Evolutionary conservation across 768 basidiomycete genomes (phyloP).

Genomic region (Mycena amicta): DNA sequence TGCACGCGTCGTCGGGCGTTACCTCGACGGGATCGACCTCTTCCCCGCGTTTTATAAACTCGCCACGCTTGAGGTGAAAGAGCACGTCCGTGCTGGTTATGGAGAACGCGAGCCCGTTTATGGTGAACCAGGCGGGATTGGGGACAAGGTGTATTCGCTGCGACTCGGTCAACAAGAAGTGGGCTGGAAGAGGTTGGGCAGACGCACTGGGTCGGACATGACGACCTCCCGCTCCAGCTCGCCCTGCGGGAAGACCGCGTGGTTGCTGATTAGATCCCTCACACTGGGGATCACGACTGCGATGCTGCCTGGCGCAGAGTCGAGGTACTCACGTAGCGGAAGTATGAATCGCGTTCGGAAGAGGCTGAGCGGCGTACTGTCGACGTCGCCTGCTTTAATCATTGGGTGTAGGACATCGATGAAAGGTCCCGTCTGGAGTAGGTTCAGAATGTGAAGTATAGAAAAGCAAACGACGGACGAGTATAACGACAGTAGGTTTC

Average conservation of each 20-base stretch:
- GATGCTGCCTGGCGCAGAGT: slow-evolving; percentile 64
- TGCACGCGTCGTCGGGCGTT: slow-evolving; percentile 45
- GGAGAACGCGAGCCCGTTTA: slow-evolving; percentile 83
- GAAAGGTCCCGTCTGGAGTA: slow-evolving; percentile 84
- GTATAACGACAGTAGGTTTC: slow-evolving; percentile 75
- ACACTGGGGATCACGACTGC: slow-evolving; percentile 83
- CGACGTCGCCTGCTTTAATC: slow-evolving; percentile 75
- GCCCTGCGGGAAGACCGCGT: slow-evolving; percentile 85
- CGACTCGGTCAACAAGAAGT: background rate
- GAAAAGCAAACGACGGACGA: slow-evolving; percentile 50
- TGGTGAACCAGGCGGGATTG: slow-evolving; percentile 83
- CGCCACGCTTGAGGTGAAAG: slow-evolving; percentile 87
- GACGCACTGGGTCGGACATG: slow-evolving; percentile 54
- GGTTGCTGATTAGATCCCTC: slow-evolving; percentile 76
- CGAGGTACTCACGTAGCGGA: slow-evolving; percentile 58
- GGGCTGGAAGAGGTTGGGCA: background rate
- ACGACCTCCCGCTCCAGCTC: slow-evolving; percentile 51
- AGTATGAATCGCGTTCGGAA: slow-evolving; percentile 68
- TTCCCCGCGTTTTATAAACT: slow-evolving; percentile 67
- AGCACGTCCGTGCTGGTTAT: slow-evolving; percentile 84
- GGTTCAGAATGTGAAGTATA: background rate
- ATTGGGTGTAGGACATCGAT: slow-evolving; percentile 75
- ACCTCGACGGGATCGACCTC: slow-evolving; percentile 54
- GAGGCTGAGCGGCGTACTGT: slow-evolving; percentile 61
- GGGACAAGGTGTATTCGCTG: slow-evolving; percentile 82